phyloP scores from a whole-genome alignment of 2,329 filamentous ascomycete species.

The Gliomastix tumulicola region DNA sequence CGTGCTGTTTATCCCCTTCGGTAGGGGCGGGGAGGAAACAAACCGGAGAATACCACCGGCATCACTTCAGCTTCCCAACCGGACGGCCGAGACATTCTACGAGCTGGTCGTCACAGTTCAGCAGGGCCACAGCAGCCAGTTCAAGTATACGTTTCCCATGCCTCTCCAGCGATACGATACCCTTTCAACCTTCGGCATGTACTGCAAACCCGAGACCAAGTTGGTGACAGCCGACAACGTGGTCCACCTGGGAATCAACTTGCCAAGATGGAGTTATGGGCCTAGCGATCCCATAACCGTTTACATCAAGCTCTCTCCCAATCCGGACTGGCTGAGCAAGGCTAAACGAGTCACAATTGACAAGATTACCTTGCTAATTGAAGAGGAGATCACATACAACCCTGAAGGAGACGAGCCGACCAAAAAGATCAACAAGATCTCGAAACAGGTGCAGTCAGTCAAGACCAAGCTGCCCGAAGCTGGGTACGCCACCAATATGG shows the following conservation, averaged over 20 bases:
- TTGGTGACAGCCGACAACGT: slow-evolving; percentile 83
- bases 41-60: slow-evolving; percentile 87
- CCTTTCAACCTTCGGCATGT: slow-evolving; percentile 97
- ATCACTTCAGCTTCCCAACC: slow-evolving; percentile 80
- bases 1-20: slow-evolving; percentile 94
- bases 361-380: slow-evolving; percentile 87
- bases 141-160: slow-evolving; percentile 86
- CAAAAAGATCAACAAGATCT: slow-evolving; percentile 80
- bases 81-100: slow-evolving; percentile 95
- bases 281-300: slow-evolving; percentile 92
- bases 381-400: slow-evolving; percentile 98
- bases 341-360: slow-evolving; percentile 88
- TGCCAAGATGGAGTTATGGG: slow-evolving; percentile 94
- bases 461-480: slow-evolving; percentile 82
- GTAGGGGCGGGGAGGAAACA: slow-evolving; percentile 81
- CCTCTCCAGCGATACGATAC: slow-evolving; percentile 93
- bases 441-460: slow-evolving; percentile 75
- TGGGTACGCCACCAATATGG: slow-evolving; percentile 89
- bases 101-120: slow-evolving; percentile 95
- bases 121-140: slow-evolving; percentile 79
- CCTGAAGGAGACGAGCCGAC: slow-evolving; percentile 94
- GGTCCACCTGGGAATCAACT: slow-evolving; percentile 82
- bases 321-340: slow-evolving; percentile 85
- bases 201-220: slow-evolving; percentile 88
- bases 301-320: slow-evolving; percentile 89